Evolutionary conservation across 208 protist genomes (phyloP).

Genomic region (Trypanosoma lewisi): DNA sequence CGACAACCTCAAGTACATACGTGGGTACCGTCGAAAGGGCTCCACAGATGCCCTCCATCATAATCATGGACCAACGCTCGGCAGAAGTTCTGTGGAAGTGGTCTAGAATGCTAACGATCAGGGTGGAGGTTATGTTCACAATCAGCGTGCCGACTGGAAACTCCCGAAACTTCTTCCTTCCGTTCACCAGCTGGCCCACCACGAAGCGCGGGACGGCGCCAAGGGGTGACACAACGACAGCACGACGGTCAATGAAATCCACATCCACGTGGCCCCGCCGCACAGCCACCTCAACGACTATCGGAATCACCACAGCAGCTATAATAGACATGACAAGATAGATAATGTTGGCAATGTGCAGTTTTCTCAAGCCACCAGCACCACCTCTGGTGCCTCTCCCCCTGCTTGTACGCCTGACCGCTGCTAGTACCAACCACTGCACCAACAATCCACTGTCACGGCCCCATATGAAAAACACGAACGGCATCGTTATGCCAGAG

Average conservation of each 20-base stretch:
- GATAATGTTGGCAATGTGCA: constrained; percentile 21
- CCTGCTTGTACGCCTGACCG: background rate
- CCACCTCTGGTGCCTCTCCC: background rate
- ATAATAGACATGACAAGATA: constrained; percentile 27
- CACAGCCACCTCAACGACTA: constrained; percentile 40
- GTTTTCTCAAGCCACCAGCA: background rate
- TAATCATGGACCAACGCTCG: constrained; percentile 28
- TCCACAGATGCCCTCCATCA: constrained; percentile 40
- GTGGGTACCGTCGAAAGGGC: constrained; percentile 59
- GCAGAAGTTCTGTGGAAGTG: constrained; percentile 22
- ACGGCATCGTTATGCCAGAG: constrained; percentile 45
- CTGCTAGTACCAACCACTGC: constrained; percentile 4
- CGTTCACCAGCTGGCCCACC: constrained; percentile 45
- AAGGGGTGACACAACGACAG: constrained; percentile 37
- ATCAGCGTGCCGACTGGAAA: constrained; percentile 57
- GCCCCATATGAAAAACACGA: constrained; percentile 52
- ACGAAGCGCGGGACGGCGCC: constrained; percentile 48
- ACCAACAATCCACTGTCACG: constrained; percentile 26
- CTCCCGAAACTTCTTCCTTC: constrained; percentile 17
- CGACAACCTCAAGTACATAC: constrained; percentile 39
- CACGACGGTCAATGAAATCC: constrained; percentile 29
- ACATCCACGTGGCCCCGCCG: constrained; percentile 18
- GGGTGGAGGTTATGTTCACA: constrained; percentile 35
- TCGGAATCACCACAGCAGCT: constrained; percentile 34
- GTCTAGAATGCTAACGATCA: constrained; percentile 34